Evolutionary conservation across 371 early-diverging fungal species (phyloP), one percentile per base, ranked within the genome.

Genomic region (Gilbertella persicaria): DNA sequence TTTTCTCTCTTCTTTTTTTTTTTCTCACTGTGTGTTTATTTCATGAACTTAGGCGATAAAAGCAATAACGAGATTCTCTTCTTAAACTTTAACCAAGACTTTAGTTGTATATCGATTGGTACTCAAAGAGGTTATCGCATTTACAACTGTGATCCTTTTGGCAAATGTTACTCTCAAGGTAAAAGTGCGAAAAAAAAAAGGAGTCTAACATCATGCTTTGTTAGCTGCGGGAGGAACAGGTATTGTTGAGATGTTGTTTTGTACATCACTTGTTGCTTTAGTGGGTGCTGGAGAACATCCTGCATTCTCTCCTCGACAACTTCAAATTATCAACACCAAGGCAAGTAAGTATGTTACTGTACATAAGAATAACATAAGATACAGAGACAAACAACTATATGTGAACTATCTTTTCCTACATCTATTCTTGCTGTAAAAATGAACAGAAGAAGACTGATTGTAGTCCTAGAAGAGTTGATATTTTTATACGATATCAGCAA

Each of bases 271-370:
- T n/a, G 94, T 98, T 0, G 98, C 97, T 0, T 73, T 98, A 19
- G 97, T 95, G 12, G 98, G 97, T 4, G 89, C 94, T 10, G 97
- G 95, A 4, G 94, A 93, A 57, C 87, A 89, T 53, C 93, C 94
- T n/a, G 71, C 88, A 14, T 87, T 91, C 49, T 90, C 92, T 14
- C 94, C 97, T 37, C 80, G 96, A 58, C 80, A 93, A 45, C 78
- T 98, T 45, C 94, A 95, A 66, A 93, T 98, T 45, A 84, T 86
- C 40, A 98, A 98, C 66, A 98, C 98, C 29, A 98, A 98, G 86
- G 94, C 91, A 62, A 29, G 1, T n/a, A n/a, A n/a, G n/a, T n/a
- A n/a, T n/a, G n/a, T n/a, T n/a, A n/a, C n/a, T n/a, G n/a, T n/a
- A n/a, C n/a, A n/a, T n/a, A n/a, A n/a, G n/a, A n/a, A n/a, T n/a